Evolutionary conservation across 2,329 filamentous ascomycete species (phyloP).

Genomic region (Pseudocercospora musae): DNA sequence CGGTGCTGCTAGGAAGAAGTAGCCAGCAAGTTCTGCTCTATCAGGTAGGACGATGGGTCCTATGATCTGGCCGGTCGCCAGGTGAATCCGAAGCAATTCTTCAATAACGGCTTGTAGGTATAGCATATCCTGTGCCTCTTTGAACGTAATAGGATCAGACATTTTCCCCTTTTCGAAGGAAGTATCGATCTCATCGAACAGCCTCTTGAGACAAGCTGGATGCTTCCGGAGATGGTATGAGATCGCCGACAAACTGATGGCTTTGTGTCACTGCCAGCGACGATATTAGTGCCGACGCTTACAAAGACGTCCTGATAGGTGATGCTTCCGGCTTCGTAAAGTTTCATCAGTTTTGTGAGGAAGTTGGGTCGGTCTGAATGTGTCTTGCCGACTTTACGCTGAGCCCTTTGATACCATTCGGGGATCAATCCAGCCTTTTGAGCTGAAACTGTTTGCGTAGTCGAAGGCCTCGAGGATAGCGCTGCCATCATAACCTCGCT

Average conservation of each 20-base stretch:
- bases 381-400: background rate
- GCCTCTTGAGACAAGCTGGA: background rate
- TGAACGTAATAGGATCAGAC: background rate
- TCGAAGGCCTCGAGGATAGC: slow-evolving; percentile 3
- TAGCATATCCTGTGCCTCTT: slow-evolving; percentile 2
- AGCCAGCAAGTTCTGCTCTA: slow-evolving; percentile 5
- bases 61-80: background rate
- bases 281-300: background rate
- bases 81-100: slow-evolving; percentile 9
- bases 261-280: slow-evolving; percentile 9
- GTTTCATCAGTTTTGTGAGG: background rate
- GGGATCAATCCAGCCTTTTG: background rate
- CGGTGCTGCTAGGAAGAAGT: slow-evolving; percentile 5
- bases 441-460: background rate
- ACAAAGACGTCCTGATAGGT: background rate
- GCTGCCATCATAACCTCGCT: slow-evolving; percentile 13
- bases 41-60: slow-evolving; percentile 4
- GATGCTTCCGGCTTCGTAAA: background rate
- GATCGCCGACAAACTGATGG: slow-evolving; percentile 27
- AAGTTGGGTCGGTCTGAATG: background rate
- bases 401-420: too few species aligned
- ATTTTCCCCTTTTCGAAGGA: background rate
- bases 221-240: slow-evolving; percentile 37
- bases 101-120: slow-evolving; percentile 11
- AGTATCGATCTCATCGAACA: slow-evolving; percentile 4